Evolutionary conservation across 805 yeast species (phyloP), one percentile per base, ranked within the genome.

Genomic region (Nakazawaea holstii): DNA sequence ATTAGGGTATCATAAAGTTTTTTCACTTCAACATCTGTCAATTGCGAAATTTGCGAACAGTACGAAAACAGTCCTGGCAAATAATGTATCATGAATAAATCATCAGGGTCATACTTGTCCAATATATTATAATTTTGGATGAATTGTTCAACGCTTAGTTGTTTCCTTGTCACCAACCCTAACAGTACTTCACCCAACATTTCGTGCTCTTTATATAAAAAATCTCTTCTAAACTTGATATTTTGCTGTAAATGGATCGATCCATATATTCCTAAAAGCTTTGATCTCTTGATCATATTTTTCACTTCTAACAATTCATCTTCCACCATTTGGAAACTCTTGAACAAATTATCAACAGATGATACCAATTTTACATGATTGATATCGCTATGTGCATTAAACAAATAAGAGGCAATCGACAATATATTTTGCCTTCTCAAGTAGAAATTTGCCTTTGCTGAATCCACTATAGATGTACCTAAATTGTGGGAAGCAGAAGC

Each of bases 351-450:
- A 13, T 74, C 67, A 4, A 79, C 46, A 3, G 24, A 41, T 24
- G 44, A 37, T 38, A 59, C 46, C n/a, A 42, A 13, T 6, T 37
- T 26, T 36, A 55, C 29, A 11, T 39, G 17, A 20, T 41, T 29
- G 5, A 35, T 17, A 13, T 51, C 47, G 2, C 50, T 41, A 3
- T 54, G 50, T 6, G 65, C 50, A 39, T 74, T 61, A 31, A 53
- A 49, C 40, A 30, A 61, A 52, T 67, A 79, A 3, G 75, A 64
- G 35, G 79, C 70, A 24, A 85, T 80, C 53, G 85, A 87, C 37
- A 92, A 63, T n/a, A 91, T 79, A 52, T 79, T 84, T 55, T 80
- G 84, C 45, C 84, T 74, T 55, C 97, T 75, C 45, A 78, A 67
- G 57, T 81, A 87, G 61, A 77, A 89, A 8, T 80, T 73, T 6